Conservation (phyloP, 106 monocot species). For the Hemerocallis citrina region DNA sequence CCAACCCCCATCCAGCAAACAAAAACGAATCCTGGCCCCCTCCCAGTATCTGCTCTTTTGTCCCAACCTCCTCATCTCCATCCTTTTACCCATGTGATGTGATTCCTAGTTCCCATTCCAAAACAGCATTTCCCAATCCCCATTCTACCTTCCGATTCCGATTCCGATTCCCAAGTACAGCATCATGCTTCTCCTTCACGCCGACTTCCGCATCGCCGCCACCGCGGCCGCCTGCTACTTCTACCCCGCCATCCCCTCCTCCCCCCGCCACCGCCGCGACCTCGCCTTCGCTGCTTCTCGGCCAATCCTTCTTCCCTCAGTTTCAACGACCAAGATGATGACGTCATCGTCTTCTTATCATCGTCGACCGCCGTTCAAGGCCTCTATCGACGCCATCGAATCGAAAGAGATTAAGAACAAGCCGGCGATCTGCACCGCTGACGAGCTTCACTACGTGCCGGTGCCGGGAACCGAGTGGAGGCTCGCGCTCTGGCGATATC, state of each 20-base stretch:
- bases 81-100: too few relatives aligned
- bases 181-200: slow-evolving; percentile 12
- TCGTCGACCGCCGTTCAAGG: neutral
- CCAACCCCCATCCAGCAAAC: too few relatives aligned
- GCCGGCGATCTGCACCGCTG: slow-evolving; percentile 33
- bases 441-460: slow-evolving; percentile 73
- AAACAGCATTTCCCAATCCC: too few relatives aligned
- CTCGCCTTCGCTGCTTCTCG: neutral
- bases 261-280: neutral
- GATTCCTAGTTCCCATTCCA: too few relatives aligned
- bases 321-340: neutral
- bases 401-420: neutral
- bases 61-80: too few relatives aligned
- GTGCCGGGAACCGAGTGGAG: slow-evolving; percentile 60
- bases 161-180: too few relatives aligned
- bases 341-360: neutral
- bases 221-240: slow-evolving; percentile 23
- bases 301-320: neutral
- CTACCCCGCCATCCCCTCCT: slow-evolving; percentile 4
- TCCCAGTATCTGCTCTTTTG: too few relatives aligned
- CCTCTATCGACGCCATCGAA: neutral
- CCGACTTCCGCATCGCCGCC: slow-evolving; percentile 29
- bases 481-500: slow-evolving; percentile 74
- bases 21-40: too few relatives aligned
- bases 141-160: too few relatives aligned